A percentile compares a stretch with the other conserved stretches of the same genome.
These are phyloP conservation scores for Candida coleopterorum DNA, from an alignment of 805 yeast genomes.

Conservation along the genomic window DNA sequence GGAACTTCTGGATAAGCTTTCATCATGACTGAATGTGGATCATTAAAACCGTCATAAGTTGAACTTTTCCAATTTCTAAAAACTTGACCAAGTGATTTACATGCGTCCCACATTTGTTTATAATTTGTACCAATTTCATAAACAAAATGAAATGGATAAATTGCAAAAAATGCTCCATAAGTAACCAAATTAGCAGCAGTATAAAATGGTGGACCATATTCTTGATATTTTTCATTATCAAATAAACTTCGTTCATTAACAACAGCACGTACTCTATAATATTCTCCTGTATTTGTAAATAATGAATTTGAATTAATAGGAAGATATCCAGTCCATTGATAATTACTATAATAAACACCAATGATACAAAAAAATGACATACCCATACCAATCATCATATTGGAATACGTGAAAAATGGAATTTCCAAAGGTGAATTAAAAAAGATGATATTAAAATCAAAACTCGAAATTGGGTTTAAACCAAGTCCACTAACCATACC, in stretches of 20 bases:
- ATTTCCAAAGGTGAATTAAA: conserved; percentile 26
- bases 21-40: conserved; percentile 29
- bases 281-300: conserved; percentile 45
- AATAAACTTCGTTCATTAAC: conserved; percentile 30
- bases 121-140: conserved; percentile 11
- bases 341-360: conserved; percentile 18
- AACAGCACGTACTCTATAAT: conserved; percentile 39
- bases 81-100: conserved; percentile 8
- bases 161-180: conserved; percentile 25
- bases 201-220: conserved; percentile 26
- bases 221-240: conserved; percentile 17
- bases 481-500: conserved; percentile 47
- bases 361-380: conserved; percentile 16
- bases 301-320: conserved; percentile 40
- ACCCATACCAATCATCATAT: conserved; percentile 14
- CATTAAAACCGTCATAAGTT: conserved; percentile 15
- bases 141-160: conserved; percentile 21
- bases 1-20: conserved; percentile 32
- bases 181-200: conserved; percentile 24
- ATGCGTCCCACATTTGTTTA: conserved; percentile 12
- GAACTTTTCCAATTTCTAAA: conserved; percentile 11
- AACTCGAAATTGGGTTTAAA: conserved; percentile 47
- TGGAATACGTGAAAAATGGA: conserved; percentile 34
- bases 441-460: conserved; percentile 46
- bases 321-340: conserved; percentile 21